Conservation (phyloP, 2,329 filamentous ascomycete genomes). For the Macroventuria anomochaeta region DNA sequence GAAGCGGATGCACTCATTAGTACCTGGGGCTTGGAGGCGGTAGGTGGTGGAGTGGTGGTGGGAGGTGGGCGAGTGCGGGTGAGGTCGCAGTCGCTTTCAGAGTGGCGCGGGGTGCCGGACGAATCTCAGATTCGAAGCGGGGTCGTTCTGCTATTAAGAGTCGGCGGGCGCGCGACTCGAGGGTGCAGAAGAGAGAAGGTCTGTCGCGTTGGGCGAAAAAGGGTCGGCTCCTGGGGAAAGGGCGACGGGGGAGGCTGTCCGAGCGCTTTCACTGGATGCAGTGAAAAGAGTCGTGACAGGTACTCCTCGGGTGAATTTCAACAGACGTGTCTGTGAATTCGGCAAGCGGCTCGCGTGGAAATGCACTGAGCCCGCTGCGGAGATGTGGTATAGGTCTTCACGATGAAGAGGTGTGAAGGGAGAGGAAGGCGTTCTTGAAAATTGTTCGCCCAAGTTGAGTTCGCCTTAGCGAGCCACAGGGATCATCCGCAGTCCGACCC, state of each 20-base stretch:
- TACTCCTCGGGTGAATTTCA: slow-evolving; percentile 44
- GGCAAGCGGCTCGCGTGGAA: slow-evolving; percentile 45
- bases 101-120: slow-evolving; percentile 28
- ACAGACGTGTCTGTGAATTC: slow-evolving; percentile 49
- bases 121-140: slow-evolving; percentile 43
- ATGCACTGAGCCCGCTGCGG: slow-evolving; percentile 42
- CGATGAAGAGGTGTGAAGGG: slow-evolving; percentile 43
- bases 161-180: slow-evolving; percentile 36
- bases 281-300: slow-evolving; percentile 42
- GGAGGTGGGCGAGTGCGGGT: slow-evolving; percentile 14
- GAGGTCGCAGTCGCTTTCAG: slow-evolving; percentile 6
- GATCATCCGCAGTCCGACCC: slow-evolving; percentile 11
- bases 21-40: slow-evolving; percentile 38
- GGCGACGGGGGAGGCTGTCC: slow-evolving; percentile 44
- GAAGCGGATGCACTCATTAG: slow-evolving; percentile 69
- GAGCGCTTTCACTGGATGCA: slow-evolving; percentile 41
- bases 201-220: slow-evolving; percentile 30
- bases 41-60: slow-evolving; percentile 16
- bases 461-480: slow-evolving; percentile 25
- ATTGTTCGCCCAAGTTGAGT: slow-evolving; percentile 35
- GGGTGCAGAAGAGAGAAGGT: slow-evolving; percentile 31
- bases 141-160: slow-evolving; percentile 33
- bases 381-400: slow-evolving; percentile 38
- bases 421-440: slow-evolving; percentile 25
- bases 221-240: slow-evolving; percentile 36